Base-by-base conservation (phyloP, 2,329 filamentous ascomycete genomes). In the Phoma sp. region DNA sequence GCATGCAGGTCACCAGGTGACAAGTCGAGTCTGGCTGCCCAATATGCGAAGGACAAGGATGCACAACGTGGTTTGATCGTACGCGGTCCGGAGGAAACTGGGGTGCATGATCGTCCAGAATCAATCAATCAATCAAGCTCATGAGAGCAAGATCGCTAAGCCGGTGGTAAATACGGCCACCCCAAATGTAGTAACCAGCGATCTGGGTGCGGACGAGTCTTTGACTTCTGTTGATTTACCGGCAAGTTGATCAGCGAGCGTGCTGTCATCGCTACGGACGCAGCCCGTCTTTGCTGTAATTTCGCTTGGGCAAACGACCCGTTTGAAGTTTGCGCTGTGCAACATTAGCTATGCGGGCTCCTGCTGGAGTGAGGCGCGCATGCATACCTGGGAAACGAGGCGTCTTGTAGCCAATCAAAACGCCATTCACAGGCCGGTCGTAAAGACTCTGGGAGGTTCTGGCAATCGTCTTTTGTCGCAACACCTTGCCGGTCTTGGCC, bases 381-480 rank as follows among this genome's bases (percentile, higher is more conserved):
- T 41, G 60, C 60, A 18, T 71, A 71, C 72, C 50, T 70, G n/a
- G 71, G 72, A 56, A 59, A 72, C 7, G 51, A 54, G 39, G 67
- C 68, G 51, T 75, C 67, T 55, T 69, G 45, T 36, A 72, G 69
- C 72, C 72, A 75, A 53, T 73, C 68, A 52, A 73, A 75, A 4
- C 71, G 64, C 70, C 70, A 75, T 45, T 59, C 37, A 47, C 72
- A 75, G 14, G 65, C 67, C 6, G 61, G 43, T 52, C 50, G 60
- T 35, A 73, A 46, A 10, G 60, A 44, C 43, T 68, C 61, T 27
- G 72, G 72, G 29, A 75, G 64, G 23, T 69, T 72, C 23, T 70
- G 51, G 51, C 72, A 75, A 46, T 74, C 71, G 14, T 68, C 62
- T 39, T 54, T 58, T 11, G 64, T 66, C 24, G 51, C 58, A 41